phyloP scores from a whole-genome alignment of 768 basidiomycete genomes.

The Pholiota microspora region DNA sequence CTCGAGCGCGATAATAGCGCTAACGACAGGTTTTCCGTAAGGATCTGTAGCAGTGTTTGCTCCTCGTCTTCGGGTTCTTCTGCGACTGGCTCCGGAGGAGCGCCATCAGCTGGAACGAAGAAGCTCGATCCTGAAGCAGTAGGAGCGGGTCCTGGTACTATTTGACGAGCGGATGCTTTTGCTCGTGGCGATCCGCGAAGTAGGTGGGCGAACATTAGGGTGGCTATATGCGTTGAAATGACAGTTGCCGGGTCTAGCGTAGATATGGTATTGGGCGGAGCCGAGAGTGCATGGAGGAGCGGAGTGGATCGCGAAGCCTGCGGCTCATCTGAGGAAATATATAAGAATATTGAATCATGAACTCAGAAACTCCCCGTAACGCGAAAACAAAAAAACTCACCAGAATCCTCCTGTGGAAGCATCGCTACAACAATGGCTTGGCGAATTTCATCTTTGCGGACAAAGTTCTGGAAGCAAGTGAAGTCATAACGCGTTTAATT shows the following conservation, averaged over 20 bases:
- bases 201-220: constrained; percentile 78
- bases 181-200: constrained; percentile 64
- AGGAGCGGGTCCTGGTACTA: constrained; percentile 49
- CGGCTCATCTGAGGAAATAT: constrained; percentile 24
- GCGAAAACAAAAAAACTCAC: too few relatives aligned
- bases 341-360: too few relatives aligned
- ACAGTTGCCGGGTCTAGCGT: constrained; percentile 51
- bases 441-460: constrained; percentile 67
- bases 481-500: background rate
- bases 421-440: constrained; percentile 71
- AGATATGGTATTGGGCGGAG: constrained; percentile 54
- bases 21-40: constrained; percentile 89
- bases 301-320: constrained; percentile 55
- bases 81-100: constrained; percentile 30
- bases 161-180: constrained; percentile 61
- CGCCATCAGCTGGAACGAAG: constrained; percentile 77
- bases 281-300: constrained; percentile 65
- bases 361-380: too few relatives aligned
- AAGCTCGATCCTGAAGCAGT: constrained; percentile 40
- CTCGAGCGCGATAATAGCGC: constrained; percentile 77
- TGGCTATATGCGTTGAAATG: constrained; percentile 70
- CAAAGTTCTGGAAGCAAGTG: constrained; percentile 57
- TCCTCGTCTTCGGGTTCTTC: constrained; percentile 52
- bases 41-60: constrained; percentile 76
- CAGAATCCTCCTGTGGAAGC: constrained; percentile 56